Conservation (phyloP, 148 eudicot genomes). For the Limonium bicolor region DNA sequence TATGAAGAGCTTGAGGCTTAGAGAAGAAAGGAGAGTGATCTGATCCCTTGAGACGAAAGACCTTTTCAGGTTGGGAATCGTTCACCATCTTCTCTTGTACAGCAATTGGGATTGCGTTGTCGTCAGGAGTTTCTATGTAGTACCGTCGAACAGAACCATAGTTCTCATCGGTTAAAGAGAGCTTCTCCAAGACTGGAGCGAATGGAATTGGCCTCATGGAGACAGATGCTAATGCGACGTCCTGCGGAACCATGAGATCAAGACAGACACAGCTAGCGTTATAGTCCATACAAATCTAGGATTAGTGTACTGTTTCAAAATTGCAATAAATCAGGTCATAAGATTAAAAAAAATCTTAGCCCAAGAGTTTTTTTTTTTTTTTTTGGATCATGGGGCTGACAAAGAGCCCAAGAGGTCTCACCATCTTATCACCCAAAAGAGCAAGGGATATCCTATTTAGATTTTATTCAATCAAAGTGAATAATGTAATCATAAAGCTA, state of each 20-base stretch:
- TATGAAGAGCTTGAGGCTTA: conserved; percentile 81
- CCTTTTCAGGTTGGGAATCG: conserved; percentile 47
- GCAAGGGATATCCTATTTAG: too few species aligned
- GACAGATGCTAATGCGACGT: conserved; percentile 70
- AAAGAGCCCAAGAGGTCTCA: too few species aligned
- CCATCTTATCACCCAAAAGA: too few species aligned
- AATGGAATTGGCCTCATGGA: conserved; percentile 86
- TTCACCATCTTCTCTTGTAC: conserved; percentile 48
- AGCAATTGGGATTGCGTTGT: conserved; percentile 46
- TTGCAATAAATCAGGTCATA: too few species aligned
- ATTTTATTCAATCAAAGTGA: too few species aligned
- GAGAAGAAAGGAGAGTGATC: conserved; percentile 96
- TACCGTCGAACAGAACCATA: conserved; percentile 58
- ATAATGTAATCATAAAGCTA: too few species aligned
- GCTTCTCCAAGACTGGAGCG: conserved; percentile 66
- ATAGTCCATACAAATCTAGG: too few species aligned
- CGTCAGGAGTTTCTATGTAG: conserved; percentile 62
- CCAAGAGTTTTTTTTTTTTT: too few species aligned
- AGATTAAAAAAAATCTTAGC: too few species aligned
- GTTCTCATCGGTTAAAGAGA: conserved; percentile 38
- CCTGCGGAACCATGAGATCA: conserved; percentile 22
- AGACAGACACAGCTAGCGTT: conserved; percentile 1
- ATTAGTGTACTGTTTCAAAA: too few species aligned
- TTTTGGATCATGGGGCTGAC: too few species aligned
- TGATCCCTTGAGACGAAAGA: conserved; percentile 66